phyloP scores from a whole-genome alignment of 495 filamentous ascomycete species.

The Aspergillus incahuasiensis region DNA sequence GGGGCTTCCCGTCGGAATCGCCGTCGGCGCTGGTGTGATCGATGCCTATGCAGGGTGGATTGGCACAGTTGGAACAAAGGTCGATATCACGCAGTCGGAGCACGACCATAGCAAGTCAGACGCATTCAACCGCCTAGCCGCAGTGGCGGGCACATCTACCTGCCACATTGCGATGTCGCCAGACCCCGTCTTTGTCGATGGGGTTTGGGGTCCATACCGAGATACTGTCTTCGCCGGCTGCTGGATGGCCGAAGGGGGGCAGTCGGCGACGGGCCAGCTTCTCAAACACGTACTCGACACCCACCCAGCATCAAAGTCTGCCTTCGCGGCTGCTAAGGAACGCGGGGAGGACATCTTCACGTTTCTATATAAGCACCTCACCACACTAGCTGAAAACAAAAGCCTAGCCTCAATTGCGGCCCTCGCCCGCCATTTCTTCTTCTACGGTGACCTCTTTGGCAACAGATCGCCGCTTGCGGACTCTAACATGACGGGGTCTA shows the following conservation, averaged over 20 bases:
- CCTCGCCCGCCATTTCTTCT: constrained; percentile 88
- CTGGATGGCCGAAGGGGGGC: too few relatives aligned
- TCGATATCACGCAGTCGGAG: constrained; percentile 58
- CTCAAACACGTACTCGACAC: too few relatives aligned
- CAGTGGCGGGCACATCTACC: constrained; percentile 95
- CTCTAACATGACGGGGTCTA: constrained; percentile 81
- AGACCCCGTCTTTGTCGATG: too few relatives aligned
- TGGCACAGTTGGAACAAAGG: constrained; percentile 95
- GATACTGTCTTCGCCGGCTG: too few relatives aligned
- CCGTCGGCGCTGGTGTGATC: constrained; percentile 92
- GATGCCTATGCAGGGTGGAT: constrained; percentile 99
- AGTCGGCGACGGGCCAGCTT: too few relatives aligned
- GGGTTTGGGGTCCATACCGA: too few relatives aligned
- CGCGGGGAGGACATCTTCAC: too few relatives aligned
- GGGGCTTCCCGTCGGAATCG: constrained; percentile 81
- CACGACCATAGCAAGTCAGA: constrained; percentile 64
- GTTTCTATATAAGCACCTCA: too few relatives aligned
- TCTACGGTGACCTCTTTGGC: constrained; percentile 96
- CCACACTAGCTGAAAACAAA: too few relatives aligned
- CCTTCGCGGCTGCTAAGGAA: too few relatives aligned
- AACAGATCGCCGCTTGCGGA: constrained; percentile 96
- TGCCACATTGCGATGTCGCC: constrained; percentile 95
- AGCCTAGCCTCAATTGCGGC: constrained; percentile 54
- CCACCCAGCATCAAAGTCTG: too few relatives aligned
- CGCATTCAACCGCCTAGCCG: constrained; percentile 88